Percentiles rank a stretch among this genome's conserved stretches.
phyloP scores from a whole-genome alignment of 2,329 filamentous ascomycete species.

The Diaporthe sp. region DNA sequence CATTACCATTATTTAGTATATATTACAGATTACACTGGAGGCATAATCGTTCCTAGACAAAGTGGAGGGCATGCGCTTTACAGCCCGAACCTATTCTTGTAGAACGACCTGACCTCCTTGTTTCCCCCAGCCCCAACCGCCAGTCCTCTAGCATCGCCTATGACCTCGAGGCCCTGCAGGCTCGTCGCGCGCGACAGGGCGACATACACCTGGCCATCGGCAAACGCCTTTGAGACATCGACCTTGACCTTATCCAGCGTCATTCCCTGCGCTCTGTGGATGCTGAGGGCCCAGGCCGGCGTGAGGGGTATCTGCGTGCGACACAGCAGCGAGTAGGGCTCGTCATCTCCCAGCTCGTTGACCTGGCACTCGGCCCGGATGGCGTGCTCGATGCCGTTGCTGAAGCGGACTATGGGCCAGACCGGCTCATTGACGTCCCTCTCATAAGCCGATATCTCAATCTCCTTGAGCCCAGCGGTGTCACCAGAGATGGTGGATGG shows the following conservation, averaged over 20 bases:
- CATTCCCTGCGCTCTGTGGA: too few species aligned
- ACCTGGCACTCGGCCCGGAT: conserved; percentile 71
- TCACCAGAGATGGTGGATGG: conserved; percentile 42
- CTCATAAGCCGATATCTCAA: conserved; percentile 51
- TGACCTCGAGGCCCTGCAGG: conserved; percentile 58
- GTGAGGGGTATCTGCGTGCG: too few species aligned
- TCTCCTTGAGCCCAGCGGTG: conserved; percentile 47
- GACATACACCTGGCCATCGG: too few species aligned
- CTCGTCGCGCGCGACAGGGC: conserved; percentile 65
- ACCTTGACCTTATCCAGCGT: too few species aligned
- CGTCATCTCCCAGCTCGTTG: too few species aligned
- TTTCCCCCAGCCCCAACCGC: conserved; percentile 45
- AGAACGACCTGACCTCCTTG: conserved; percentile 46
- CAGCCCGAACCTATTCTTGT: conserved; percentile 45
- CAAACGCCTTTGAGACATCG: too few species aligned
- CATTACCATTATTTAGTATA: conserved; percentile 1
- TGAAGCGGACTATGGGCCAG: conserved; percentile 65
- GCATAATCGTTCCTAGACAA: too few species aligned
- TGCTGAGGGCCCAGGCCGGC: too few species aligned
- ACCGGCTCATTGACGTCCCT: conserved; percentile 39
- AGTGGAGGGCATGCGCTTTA: too few species aligned
- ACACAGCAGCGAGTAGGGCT: too few species aligned
- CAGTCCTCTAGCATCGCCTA: conserved; percentile 44
- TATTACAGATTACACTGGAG: too few species aligned
- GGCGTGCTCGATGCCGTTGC: conserved; percentile 54